Conservation (phyloP, 768 basidiomycete genomes). For the Boletus patriciae region DNA sequence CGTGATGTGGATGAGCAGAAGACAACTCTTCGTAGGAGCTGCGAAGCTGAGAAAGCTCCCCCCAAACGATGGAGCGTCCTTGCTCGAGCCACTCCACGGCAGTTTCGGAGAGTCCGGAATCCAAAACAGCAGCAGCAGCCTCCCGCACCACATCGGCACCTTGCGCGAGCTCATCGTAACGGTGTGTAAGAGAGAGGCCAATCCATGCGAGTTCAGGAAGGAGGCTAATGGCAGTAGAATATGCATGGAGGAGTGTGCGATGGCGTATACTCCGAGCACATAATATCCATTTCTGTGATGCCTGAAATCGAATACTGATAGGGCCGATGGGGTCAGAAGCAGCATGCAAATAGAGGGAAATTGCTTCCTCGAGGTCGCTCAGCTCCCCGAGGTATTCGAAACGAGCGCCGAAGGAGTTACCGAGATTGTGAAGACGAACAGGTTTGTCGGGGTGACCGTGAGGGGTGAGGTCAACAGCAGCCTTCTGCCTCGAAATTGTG, state of each 20-base stretch:
- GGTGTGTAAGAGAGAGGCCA: constrained; percentile 15
- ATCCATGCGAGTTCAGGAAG: constrained; percentile 1
- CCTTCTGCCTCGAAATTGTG: background rate
- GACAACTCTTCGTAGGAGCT: constrained; percentile 3
- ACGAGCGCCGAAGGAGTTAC: too few relatives aligned
- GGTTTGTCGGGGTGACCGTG: too few relatives aligned
- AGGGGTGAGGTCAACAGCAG: background rate
- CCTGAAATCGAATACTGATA: background rate
- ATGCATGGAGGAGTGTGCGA: constrained; percentile 18
- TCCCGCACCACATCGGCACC: constrained; percentile 18
- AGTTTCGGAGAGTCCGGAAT: background rate
- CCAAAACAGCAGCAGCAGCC: constrained; percentile 23
- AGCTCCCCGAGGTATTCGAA: too few relatives aligned
- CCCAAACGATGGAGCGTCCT: constrained; percentile 17
- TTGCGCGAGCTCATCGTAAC: constrained; percentile 11
- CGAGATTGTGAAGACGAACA: too few relatives aligned
- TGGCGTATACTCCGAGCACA: constrained; percentile 2
- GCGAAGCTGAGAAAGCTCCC: constrained; percentile 15
- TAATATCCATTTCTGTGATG: constrained; percentile 6
- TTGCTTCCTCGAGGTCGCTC: too few relatives aligned
- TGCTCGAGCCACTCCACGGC: constrained; percentile 20
- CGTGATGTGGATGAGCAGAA: constrained; percentile 3
- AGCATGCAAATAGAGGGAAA: background rate
- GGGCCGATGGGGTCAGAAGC: background rate
- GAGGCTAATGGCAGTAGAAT: constrained; percentile 12